phyloP scores from a whole-genome alignment of 2,329 filamentous ascomycete species.

The Epichloe hybrida region DNA sequence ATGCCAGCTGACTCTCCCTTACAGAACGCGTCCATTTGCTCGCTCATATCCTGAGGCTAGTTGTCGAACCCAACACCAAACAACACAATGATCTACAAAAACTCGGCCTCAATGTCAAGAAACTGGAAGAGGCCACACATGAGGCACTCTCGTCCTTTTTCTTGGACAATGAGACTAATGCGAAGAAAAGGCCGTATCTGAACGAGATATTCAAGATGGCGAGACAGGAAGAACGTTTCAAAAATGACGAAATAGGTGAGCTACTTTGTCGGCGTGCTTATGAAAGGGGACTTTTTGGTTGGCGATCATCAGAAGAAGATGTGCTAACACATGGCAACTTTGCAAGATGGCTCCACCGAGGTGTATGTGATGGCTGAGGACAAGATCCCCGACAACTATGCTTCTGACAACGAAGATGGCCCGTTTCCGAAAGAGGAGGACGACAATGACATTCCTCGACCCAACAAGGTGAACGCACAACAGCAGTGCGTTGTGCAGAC shows the following conservation, averaged over 20 bases:
- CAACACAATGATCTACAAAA: constrained; percentile 41
- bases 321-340: constrained; percentile 4
- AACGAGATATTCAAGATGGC: constrained; percentile 51
- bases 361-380: constrained; percentile 40
- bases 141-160: constrained; percentile 48
- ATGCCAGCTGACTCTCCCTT: neutral
- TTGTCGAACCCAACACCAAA: constrained; percentile 34
- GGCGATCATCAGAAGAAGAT: neutral
- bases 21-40: constrained; percentile 46
- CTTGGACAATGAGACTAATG: constrained; percentile 41
- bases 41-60: constrained; percentile 45
- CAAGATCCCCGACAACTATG: constrained; percentile 32
- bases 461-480: constrained; percentile 18
- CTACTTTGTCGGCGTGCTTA: too few species aligned
- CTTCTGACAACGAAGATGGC: constrained; percentile 33
- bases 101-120: constrained; percentile 37
- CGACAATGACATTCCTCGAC: constrained; percentile 25
- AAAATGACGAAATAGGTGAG: constrained; percentile 44
- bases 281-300: neutral
- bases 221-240: constrained; percentile 40
- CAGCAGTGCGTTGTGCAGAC: constrained; percentile 23
- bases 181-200: constrained; percentile 39
- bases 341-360: constrained; percentile 31
- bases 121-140: constrained; percentile 43
- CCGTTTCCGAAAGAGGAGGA: constrained; percentile 28